phyloP scores from a whole-genome alignment of 202 grass and related monocot genomes.

The Panicum virgatum region DNA sequence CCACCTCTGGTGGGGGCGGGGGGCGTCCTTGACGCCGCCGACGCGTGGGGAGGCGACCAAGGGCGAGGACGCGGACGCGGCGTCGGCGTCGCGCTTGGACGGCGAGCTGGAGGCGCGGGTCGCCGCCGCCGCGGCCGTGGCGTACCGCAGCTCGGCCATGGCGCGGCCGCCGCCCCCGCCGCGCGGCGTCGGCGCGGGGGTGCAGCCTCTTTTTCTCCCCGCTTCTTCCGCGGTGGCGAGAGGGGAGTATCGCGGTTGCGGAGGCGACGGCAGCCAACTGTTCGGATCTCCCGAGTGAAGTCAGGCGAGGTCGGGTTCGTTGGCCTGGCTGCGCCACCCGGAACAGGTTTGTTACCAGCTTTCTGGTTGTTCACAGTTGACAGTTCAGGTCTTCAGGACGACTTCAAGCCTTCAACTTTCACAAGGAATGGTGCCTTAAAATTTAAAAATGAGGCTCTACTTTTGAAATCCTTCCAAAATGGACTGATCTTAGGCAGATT shows the following conservation, averaged over 20 bases:
- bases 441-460: too few species aligned
- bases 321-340: neutral
- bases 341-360: neutral
- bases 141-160: conserved; percentile 95
- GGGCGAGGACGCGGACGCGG: conserved; percentile 33
- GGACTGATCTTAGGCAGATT: neutral
- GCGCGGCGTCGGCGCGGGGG: neutral
- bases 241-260: neutral
- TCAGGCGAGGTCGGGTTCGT: neutral
- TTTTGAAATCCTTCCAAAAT: neutral
- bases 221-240: neutral
- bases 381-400: too few species aligned
- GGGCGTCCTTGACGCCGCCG: conserved; percentile 55
- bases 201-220: neutral
- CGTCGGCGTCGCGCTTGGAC: conserved; percentile 56
- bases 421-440: too few species aligned
- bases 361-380: neutral
- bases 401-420: too few species aligned
- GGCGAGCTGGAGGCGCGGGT: conserved; percentile 51
- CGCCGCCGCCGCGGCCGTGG: conserved; percentile 54
- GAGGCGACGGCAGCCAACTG: conserved; percentile 7
- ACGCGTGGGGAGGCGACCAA: conserved; percentile 40
- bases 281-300: conserved; percentile 17
- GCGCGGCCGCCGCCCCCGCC: conserved; percentile 18
- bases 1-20: conserved; percentile 46